Percentiles rank a stretch among this genome's conserved stretches.
Evolutionary conservation across 2,329 filamentous ascomycete species (phyloP).

Genomic region (Davidsoniella virescens): DNA sequence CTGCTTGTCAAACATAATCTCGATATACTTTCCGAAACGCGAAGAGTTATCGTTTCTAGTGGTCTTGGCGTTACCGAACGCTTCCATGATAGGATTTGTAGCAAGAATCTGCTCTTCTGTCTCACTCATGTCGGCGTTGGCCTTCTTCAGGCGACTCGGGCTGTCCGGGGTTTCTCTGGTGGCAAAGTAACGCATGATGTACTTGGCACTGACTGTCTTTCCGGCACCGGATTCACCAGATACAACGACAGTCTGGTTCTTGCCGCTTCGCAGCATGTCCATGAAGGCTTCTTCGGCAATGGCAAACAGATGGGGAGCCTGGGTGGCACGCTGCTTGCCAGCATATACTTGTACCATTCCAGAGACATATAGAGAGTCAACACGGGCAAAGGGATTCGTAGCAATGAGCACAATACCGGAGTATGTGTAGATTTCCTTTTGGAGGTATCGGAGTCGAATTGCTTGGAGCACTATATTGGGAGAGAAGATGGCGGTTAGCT

Average conservation of each 20-base stretch:
- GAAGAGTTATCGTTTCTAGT: slow-evolving; percentile 98
- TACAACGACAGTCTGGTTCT: slow-evolving; percentile 98
- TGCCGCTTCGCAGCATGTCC: slow-evolving; percentile 93
- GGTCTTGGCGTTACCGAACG: slow-evolving; percentile 99
- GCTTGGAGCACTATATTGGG: slow-evolving; percentile 66
- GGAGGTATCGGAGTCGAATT: slow-evolving; percentile 88
- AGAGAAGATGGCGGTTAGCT: not conserved
- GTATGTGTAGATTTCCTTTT: slow-evolving; percentile 99
- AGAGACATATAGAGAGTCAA: slow-evolving; percentile 94
- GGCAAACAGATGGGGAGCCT: slow-evolving; percentile 94
- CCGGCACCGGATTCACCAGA: slow-evolving; percentile 97
- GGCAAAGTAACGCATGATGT: slow-evolving; percentile 99
- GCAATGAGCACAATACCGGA: slow-evolving; percentile 97
- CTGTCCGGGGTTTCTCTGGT: slow-evolving; percentile 89
- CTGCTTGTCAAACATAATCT: slow-evolving; percentile 94
- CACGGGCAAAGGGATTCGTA: slow-evolving; percentile 91
- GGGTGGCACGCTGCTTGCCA: slow-evolving; percentile 87
- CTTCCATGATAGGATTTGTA: slow-evolving; percentile 99
- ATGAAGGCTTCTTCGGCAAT: slow-evolving; percentile 98
- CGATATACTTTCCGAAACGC: slow-evolving; percentile 97
- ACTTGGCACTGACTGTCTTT: slow-evolving; percentile 98
- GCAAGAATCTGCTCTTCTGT: slow-evolving; percentile 97
- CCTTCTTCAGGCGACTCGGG: slow-evolving; percentile 58
- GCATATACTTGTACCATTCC: slow-evolving; percentile 99
- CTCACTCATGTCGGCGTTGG: slow-evolving; percentile 76